Evolutionary conservation across 2,329 filamentous ascomycete genomes (phyloP).

Genomic region (Aspergillus costaricaensis): DNA sequence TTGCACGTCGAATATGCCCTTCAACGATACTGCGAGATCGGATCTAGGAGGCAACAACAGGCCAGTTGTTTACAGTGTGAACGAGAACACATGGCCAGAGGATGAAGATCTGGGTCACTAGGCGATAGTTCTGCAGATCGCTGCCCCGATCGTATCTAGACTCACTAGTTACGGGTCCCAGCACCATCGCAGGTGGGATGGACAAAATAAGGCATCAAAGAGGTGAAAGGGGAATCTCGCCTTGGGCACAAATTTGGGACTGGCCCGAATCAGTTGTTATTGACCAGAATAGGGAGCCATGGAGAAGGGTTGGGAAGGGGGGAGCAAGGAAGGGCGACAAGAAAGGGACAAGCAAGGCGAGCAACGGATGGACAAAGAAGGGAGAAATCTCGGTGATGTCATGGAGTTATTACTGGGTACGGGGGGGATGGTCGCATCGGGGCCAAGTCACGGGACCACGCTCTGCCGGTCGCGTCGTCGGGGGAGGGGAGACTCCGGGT

Average conservation of each 20-base stretch:
- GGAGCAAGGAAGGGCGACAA: background rate
- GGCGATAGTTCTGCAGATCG: constrained; percentile 22
- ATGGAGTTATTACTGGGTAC: background rate
- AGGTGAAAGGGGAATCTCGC: background rate
- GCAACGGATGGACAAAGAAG: background rate
- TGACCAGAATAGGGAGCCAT: background rate
- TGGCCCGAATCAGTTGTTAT: background rate
- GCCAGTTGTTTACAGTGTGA: background rate
- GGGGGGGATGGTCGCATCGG: background rate
- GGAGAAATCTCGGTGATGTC: constrained; percentile 18
- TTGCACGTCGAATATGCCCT: background rate
- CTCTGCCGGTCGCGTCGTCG: constrained; percentile 25
- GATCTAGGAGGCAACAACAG: background rate
- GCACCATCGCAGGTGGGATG: background rate
- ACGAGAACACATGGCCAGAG: background rate
- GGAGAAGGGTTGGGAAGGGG: background rate
- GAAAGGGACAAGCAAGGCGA: constrained; percentile 11
- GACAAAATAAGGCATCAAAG: background rate
- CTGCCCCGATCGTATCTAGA: constrained; percentile 10
- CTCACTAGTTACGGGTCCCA: constrained; percentile 1
- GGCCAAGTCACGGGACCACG: constrained; percentile 27
- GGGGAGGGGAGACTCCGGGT: background rate
- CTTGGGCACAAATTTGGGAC: background rate
- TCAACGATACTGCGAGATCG: background rate
- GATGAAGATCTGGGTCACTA: constrained; percentile 9